Percentiles rank a stretch among this genome's conserved stretches.
These are phyloP conservation scores for Fallopia convolvulus DNA, from an alignment of 148 eudicot species.

Conservation along the genomic window DNA sequence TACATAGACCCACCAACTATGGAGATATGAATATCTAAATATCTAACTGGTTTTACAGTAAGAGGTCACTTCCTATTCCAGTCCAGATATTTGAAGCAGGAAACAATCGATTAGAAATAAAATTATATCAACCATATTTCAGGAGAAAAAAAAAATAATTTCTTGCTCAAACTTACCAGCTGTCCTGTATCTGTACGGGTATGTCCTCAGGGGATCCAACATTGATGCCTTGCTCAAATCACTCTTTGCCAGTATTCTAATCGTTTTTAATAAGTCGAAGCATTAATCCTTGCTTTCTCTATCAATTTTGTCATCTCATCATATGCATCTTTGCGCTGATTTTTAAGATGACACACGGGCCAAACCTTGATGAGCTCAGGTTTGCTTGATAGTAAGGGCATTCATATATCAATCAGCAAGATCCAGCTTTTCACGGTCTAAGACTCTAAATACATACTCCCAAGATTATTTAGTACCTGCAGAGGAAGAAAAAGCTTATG, in stretches of 20 bases:
- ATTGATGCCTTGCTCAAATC: conserved; percentile 71
- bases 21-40: background rate
- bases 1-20: background rate
- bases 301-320: conserved; percentile 89
- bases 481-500: conserved; percentile 25
- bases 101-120: background rate
- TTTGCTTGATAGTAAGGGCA: conserved; percentile 82
- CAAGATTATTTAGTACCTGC: conserved; percentile 84
- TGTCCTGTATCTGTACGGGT: conserved; percentile 87
- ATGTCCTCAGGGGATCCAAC: conserved; percentile 75
- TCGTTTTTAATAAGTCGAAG: conserved; percentile 85
- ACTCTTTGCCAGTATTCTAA: conserved; percentile 80
- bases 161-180: conserved; percentile 46
- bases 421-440: conserved; percentile 77
- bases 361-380: conserved; percentile 90
- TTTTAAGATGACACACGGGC: conserved; percentile 73
- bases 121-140: background rate
- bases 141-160: background rate
- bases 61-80: background rate
- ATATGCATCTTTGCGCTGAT: conserved; percentile 82
- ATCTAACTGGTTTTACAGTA: background rate
- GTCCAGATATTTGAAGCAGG: background rate
- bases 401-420: conserved; percentile 82
- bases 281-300: conserved; percentile 77
- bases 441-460: conserved; percentile 83